These are phyloP conservation scores for Cryphonectria naterciae DNA, from an alignment of 2,329 filamentous ascomycete genomes.

Conservation along the genomic window DNA sequence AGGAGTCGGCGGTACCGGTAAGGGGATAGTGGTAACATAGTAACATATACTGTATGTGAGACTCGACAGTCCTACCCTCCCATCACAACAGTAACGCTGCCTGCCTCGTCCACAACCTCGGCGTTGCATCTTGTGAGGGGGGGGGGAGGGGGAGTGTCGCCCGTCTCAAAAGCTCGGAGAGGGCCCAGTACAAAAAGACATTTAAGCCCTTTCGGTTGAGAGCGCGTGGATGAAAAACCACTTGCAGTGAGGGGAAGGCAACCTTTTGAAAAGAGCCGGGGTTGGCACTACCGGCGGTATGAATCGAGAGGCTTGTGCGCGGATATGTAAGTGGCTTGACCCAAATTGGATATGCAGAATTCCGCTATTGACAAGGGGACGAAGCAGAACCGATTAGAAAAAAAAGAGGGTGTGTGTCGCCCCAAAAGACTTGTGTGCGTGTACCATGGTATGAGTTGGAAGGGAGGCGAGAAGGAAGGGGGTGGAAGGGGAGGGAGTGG, in stretches of 20 bases:
- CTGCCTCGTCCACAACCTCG: neutral
- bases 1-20: neutral
- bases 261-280: neutral
- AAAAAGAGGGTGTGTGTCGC: neutral
- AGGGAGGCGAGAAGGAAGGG: neutral
- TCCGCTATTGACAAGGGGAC: neutral
- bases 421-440: neutral
- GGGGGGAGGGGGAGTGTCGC: neutral
- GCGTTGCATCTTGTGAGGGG: neutral
- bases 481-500: no score
- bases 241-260: neutral
- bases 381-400: no score
- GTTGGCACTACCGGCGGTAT: slow-evolving; percentile 14
- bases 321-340: slow-evolving; percentile 6
- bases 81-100: neutral
- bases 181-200: neutral
- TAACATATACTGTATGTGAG: neutral
- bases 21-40: neutral
- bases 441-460: neutral
- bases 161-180: neutral
- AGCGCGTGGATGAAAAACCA: neutral
- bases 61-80: neutral
- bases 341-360: neutral
- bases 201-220: neutral
- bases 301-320: neutral